These are phyloP conservation scores for Termitomyces sp. DNA, from an alignment of 1,284 basidiomycete genomes.

Conservation along the genomic window DNA sequence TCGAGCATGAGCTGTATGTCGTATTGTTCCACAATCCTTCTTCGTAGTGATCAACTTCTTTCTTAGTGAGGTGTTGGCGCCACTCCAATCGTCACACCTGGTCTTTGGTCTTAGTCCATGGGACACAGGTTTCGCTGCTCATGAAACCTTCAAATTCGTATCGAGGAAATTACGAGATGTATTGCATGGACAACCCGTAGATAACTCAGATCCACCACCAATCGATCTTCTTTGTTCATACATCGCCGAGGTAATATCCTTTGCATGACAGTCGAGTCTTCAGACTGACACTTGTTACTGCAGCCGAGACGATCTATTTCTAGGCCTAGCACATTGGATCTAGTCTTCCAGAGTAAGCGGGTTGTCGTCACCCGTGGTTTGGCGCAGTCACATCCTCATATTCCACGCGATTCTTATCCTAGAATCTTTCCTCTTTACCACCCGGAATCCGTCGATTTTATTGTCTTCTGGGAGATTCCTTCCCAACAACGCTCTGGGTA, in stretches of 20 bases:
- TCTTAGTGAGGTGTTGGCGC: conserved; percentile 38
- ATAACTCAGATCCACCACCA: conserved; percentile 45
- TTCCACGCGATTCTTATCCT: conserved; percentile 47
- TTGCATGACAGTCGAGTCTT: neutral
- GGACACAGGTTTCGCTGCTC: conserved; percentile 31
- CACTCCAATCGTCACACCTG: conserved; percentile 46
- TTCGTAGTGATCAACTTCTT: conserved; percentile 5
- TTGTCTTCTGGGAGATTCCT: conserved; percentile 71
- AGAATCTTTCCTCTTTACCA: conserved; percentile 77
- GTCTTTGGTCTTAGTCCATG: conserved; percentile 39
- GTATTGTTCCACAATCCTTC: neutral
- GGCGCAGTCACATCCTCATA: conserved; percentile 51
- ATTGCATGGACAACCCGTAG: conserved; percentile 43
- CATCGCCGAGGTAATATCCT: conserved; percentile 38
- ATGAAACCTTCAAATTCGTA: conserved; percentile 48
- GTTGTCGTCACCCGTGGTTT: conserved; percentile 35
- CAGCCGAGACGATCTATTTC: conserved; percentile 19
- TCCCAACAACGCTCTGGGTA: conserved; percentile 56
- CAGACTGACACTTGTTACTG: neutral
- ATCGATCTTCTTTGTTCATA: conserved; percentile 50
- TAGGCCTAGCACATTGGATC: conserved; percentile 31
- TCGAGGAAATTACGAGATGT: conserved; percentile 45
- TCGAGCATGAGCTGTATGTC: conserved; percentile 38
- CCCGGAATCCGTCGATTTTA: conserved; percentile 64
- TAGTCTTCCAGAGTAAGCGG: conserved; percentile 48